Evolutionary conservation across 495 filamentous ascomycete species (phyloP), one percentile per base, ranked within the genome.

Genomic region (Neurospora sp.): DNA sequence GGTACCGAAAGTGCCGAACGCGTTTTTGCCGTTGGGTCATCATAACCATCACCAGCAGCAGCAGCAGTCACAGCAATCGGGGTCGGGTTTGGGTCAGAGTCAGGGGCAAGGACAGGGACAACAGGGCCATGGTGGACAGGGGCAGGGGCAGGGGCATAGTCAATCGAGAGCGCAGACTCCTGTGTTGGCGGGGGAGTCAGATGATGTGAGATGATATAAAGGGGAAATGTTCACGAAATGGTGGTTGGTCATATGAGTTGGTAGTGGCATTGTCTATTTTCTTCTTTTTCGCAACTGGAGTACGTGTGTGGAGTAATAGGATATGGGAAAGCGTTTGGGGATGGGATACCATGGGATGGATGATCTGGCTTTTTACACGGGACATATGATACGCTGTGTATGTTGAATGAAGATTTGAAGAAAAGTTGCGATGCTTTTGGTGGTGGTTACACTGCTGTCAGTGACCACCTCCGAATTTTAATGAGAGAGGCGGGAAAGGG

Each of bases 1-100:
- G 71, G 74, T 75, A 48, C 74, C 77, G 0, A 79, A 77, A 48
- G 73, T 78, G 61, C 68, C 74, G n/a, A 74, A 74, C n/a, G 72
- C 69, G 20, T 78, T 77, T 59, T 71, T 79, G 69, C 22, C 71
- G n/a, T 66, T 70, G 46, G 68, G 70, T 40, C 73, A 74, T 40
- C 74, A 59, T 59, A 2, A 31, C 12, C 48, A 59, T 16, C 4
- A 59, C 10, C 70, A 71, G 40, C 70, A 72, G 42, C 72, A 73
- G 27, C 74, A 73, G 12, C 48, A 31, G 20, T 5, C 48, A 27
- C 20, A n/a, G 41, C 16, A 20, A 61, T 61, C 53, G 12, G 53
- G 27, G 12, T 61, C 27, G 22, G 5, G 6, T 14, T 35, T 22
- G n/a, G 48, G 11, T 5, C 48, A 61, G 27, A 35, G 31, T 35